phyloP scores from a whole-genome alignment of 768 basidiomycete genomes.

The Exsudoporus frostii region DNA sequence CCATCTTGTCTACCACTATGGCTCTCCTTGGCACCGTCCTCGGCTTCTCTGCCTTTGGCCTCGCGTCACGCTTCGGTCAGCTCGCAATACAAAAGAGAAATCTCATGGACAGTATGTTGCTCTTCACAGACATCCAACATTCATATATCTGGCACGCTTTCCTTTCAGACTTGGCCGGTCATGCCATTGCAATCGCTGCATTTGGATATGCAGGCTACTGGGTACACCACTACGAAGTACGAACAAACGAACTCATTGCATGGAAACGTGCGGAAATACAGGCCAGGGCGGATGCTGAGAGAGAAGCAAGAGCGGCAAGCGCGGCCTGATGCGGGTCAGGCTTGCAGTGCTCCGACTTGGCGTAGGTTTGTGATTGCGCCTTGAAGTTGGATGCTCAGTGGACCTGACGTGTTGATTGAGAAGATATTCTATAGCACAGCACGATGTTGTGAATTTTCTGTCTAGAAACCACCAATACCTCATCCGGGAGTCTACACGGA shows the following conservation, averaged over 20 bases:
- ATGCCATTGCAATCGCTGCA: conserved; percentile 61
- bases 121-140: not conserved
- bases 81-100: conserved; percentile 81
- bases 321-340: conserved; percentile 20
- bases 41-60: conserved; percentile 79
- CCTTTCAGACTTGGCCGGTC: conserved; percentile 64
- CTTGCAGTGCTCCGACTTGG: not conserved
- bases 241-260: conserved; percentile 58
- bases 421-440: conserved; percentile 9
- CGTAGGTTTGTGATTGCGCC: conserved; percentile 23
- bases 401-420: conserved; percentile 7
- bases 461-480: conserved; percentile 19
- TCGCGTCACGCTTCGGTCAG: conserved; percentile 81
- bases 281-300: conserved; percentile 35
- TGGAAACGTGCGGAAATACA: conserved; percentile 63
- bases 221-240: conserved; percentile 63
- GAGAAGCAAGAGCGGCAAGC: conserved; percentile 15
- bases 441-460: conserved; percentile 10
- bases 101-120: conserved; percentile 71
- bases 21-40: conserved; percentile 64
- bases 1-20: conserved; percentile 38
- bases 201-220: conserved; percentile 78
- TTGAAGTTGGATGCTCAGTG: not conserved
- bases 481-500: not conserved
- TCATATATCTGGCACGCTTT: not conserved